phyloP scores from a whole-genome alignment of 2,329 filamentous ascomycete species.

The Coniochaeta ligniaria region DNA sequence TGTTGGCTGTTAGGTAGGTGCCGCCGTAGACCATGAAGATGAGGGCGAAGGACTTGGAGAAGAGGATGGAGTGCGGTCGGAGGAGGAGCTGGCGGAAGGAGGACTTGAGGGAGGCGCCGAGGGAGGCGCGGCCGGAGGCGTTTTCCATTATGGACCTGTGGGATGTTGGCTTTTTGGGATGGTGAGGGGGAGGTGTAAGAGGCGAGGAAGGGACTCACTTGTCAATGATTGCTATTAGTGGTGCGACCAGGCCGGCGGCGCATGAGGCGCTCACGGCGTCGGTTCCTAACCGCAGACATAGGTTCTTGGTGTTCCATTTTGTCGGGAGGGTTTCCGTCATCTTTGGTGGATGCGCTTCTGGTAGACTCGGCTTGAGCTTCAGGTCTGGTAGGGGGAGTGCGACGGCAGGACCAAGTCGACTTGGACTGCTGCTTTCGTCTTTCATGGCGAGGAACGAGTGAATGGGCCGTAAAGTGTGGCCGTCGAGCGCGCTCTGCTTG shows the following conservation, averaged over 20 bases:
- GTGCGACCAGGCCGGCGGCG: constrained; percentile 71
- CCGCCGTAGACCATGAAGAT: constrained; percentile 74
- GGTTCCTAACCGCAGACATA: constrained; percentile 58
- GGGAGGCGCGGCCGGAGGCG: constrained; percentile 59
- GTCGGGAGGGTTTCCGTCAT: not conserved
- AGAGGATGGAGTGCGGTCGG: constrained; percentile 54
- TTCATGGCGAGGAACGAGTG: not conserved
- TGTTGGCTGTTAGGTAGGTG: constrained; percentile 85
- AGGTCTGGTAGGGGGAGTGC: not conserved
- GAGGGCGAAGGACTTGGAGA: constrained; percentile 60
- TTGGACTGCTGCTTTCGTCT: not conserved
- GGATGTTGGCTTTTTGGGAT: not conserved
- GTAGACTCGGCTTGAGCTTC: not conserved
- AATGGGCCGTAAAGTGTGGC: not conserved
- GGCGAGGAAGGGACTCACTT: constrained; percentile 43
- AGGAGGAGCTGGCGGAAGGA: constrained; percentile 50
- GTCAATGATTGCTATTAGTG: constrained; percentile 82
- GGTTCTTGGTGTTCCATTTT: constrained; percentile 69
- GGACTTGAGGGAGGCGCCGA: constrained; percentile 50
- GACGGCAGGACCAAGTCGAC: not conserved
- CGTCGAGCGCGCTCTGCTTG: too few species aligned
- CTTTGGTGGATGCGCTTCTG: not conserved
- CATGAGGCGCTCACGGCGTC: constrained; percentile 64
- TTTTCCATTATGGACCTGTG: constrained; percentile 72
- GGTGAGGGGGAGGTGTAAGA: not conserved